Evolutionary conservation across 257 asterid genomes (phyloP).

Genomic region (Penstemon davidsonii): DNA sequence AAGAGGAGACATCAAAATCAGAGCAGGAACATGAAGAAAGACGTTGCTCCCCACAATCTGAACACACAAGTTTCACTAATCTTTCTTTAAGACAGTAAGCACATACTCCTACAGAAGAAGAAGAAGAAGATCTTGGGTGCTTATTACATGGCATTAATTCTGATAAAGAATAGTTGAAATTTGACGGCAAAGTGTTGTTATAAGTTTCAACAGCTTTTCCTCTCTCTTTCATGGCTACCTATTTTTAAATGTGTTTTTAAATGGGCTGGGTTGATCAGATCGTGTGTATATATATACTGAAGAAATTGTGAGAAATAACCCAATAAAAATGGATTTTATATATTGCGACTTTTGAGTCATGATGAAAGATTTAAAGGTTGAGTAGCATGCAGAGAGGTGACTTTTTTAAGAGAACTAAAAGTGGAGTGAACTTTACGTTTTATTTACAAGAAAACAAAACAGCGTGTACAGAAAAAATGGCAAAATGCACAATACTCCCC

Average conservation of each 20-base stretch:
- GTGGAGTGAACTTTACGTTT: conserved; percentile 76
- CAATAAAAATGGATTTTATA: not conserved
- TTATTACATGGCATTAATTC: conserved; percentile 63
- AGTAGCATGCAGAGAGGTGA: conserved; percentile 24
- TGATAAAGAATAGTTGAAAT: conserved; percentile 56
- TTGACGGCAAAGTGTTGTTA: conserved; percentile 26
- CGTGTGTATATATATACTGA: not conserved
- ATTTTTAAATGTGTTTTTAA: not conserved
- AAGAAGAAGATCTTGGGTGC: conserved; percentile 65
- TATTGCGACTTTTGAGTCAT: not conserved
- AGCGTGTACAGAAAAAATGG: not conserved
- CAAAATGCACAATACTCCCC: too few species aligned
- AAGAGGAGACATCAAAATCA: conserved; percentile 72
- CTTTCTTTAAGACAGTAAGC: conserved; percentile 73
- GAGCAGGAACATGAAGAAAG: conserved; percentile 87
- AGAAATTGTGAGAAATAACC: not conserved
- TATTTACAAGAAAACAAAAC: conserved; percentile 41
- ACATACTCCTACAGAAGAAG: conserved; percentile 71
- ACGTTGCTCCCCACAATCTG: conserved; percentile 94
- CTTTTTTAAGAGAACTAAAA: conserved; percentile 33
- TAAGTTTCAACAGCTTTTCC: conserved; percentile 56
- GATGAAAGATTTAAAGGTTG: conserved; percentile 19
- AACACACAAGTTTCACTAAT: conserved; percentile 69
- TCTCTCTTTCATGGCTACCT: conserved; percentile 56
- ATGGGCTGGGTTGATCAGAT: not conserved